Base-by-base conservation (phyloP, 2,329 filamentous ascomycete genomes). In the Penicillium aurantiogriseum region DNA sequence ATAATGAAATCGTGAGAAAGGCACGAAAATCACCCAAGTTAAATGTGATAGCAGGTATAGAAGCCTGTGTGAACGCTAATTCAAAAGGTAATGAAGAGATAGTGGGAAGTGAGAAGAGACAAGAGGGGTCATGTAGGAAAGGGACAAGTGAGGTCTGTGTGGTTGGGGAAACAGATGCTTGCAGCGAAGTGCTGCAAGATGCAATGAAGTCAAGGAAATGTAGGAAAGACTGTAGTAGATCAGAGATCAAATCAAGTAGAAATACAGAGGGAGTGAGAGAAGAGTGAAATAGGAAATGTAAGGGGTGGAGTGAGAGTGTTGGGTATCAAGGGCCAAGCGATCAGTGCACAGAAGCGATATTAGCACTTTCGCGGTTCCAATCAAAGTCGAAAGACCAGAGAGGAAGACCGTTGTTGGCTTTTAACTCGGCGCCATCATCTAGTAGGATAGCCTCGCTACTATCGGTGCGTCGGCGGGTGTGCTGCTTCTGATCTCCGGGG, bases 391-490 rank as follows among this genome's bases (percentile, higher is more conserved):
- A 65, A 6, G 65, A 61, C 76, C 76, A 78, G 27, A 77, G 66
- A 5, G 76, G 74, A 53, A 80, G 76, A 5, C 79, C 79, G 11
- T 82, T 66, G 50, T 86, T 84, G 79, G 85, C 84, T 43, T 76
- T 79, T 60, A 82, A 80, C 31, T 80, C 79, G 4, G 79, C 76
- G 2, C 75, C 73, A 23, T 76, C 69, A 50, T 75, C 76, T 44
- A 78, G 68, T 49, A 76, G 73, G 47, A 82, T 79, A 56, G 78
- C 77, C 64, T 79, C 77, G 55, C 75, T 77, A 61, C 76, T 78
- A 59, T 76, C 72, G 0, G 76, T 78, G 31, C 75, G 71, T 46
- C 75, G 71, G 38, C 74, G 68, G 17, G 76, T 73, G 60, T 78
- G 75, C 42, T 69, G 67, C 55, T 67, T 69, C 49, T 69, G 68